Evolutionary conservation across 768 basidiomycete genomes (phyloP), one percentile per base, ranked within the genome.

Genomic region (Calocera cornea): DNA sequence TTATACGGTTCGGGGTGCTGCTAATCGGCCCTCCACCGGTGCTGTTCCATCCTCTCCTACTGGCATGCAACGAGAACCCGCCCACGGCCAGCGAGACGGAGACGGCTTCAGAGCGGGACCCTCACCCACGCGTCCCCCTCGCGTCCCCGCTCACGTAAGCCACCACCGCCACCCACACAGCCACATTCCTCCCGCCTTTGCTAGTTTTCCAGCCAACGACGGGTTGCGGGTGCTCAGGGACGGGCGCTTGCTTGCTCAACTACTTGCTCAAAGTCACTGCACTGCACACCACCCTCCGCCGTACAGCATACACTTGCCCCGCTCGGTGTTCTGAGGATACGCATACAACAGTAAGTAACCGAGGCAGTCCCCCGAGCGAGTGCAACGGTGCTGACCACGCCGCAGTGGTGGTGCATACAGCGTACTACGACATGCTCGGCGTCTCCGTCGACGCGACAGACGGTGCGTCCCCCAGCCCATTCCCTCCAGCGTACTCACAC

Each of bases 401-500:
- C 16, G 5, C 31, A 68, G 67, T 79, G 78, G 77, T 77, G 2
- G 74, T 70, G 17, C 78, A 79, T 34, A 76, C 76, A 11, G 68
- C 72, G 11, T 82, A 95, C 44, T 97, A 97, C 75, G 92, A 95
- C 41, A 78, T 95, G 50, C 80, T 97, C 33, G 92, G 88, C 31
- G 84, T 95, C 31, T 73, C 83, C 54, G 79, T 86, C 24, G 78
- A 79, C 67, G 92, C 92, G 41, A 84, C 80, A 34, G 87, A 88
- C 81, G 87, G 91, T 90, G 74, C 63, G 78, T 71, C 17, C 68
- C 68, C 31, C 68, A 1, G 17, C 67, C 38, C 29, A 1, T 29
- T 31, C 17, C 2, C 3, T 47, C 2, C 36, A 41, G 17, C 41
- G 16, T 49, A 24, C 34, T 34, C 40, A 41, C 64, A 1, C 8